Evolutionary conservation across 1,139 yeast genomes (phyloP), one percentile per base, ranked within the genome.

Genomic region (Scheffersomyces segobiensis): DNA sequence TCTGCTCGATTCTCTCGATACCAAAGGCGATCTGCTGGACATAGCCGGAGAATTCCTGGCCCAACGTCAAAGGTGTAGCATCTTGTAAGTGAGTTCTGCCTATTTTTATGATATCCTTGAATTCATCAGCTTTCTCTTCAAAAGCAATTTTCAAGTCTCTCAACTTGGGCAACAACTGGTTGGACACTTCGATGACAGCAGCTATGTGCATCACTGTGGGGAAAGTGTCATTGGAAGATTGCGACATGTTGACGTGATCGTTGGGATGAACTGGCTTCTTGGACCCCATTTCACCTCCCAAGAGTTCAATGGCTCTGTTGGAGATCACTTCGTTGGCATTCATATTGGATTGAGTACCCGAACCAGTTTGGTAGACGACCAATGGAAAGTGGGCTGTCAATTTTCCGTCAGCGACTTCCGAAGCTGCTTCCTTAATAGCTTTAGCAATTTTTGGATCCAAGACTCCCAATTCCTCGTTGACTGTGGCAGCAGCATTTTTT

Each of bases 151-250:
- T 62, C 59, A 66, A 63, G 52, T 59, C 62, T 53, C 55, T 61
- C 63, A 66, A 62, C 56, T 63, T 63, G n/a, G 69, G 69, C 52
- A 66, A 51, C 61, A 66, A 63, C 26, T 59, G 56, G 57, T 56
- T 58, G 56, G 58, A 56, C 55, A 66, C 58, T 52, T 66, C 69
- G 22, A 65, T 63, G 47, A 65, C 68, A 17, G 67, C 68, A 50
- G 69, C 69, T 54, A 66, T 66, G 60, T 66, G 69, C 69, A 66
- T 66, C 46, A 65, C 69, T 20, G 69, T 66, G 17, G 69, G 69
- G 64, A 66, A 66, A 19, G 69, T 66, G 52, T 66, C 69, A 60
- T 66, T 66, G 50, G 68, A 65, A 5, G 67, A 64, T 48, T 65
- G 68, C 17, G 67, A 64, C 69, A 66, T 66, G 65, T 66, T 66